Evolutionary conservation across 2,329 filamentous ascomycete genomes (phyloP).

Genomic region (Colletotrichum chrysophilum): DNA sequence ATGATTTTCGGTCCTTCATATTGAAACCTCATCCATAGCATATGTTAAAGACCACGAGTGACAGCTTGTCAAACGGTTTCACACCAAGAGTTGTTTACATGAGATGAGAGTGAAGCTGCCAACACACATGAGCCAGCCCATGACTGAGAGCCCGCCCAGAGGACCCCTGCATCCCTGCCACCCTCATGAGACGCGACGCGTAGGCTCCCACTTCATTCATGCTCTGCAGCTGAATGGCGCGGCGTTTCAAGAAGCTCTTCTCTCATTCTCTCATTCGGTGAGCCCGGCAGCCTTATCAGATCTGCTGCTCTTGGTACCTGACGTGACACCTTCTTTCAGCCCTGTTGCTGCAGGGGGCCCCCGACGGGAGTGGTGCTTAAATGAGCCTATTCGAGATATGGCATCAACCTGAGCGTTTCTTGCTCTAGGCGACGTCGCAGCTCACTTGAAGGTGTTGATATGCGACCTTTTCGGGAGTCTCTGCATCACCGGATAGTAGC

Average conservation of each 20-base stretch:
- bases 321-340: background rate
- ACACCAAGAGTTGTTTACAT: background rate
- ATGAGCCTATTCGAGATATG: background rate
- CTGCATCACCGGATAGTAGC: background rate
- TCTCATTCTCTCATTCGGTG: background rate
- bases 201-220: background rate
- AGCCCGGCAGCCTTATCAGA: background rate
- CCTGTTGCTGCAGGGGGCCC: background rate
- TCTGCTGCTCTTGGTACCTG: background rate
- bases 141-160: background rate
- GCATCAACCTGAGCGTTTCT: fast-evolving
- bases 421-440: background rate
- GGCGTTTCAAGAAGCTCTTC: background rate
- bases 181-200: background rate
- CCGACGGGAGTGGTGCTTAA: background rate
- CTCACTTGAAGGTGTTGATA: background rate
- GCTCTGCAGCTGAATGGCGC: background rate
- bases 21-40: no score
- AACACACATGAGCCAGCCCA: background rate
- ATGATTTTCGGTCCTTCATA: background rate
- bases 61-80: background rate
- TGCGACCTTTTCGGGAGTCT: no score
- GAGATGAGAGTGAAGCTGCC: background rate
- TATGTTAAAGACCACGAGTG: background rate
- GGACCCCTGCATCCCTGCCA: background rate